phyloP scores from a whole-genome alignment of 306 rosid genomes.

The Carpinus viminea region DNA sequence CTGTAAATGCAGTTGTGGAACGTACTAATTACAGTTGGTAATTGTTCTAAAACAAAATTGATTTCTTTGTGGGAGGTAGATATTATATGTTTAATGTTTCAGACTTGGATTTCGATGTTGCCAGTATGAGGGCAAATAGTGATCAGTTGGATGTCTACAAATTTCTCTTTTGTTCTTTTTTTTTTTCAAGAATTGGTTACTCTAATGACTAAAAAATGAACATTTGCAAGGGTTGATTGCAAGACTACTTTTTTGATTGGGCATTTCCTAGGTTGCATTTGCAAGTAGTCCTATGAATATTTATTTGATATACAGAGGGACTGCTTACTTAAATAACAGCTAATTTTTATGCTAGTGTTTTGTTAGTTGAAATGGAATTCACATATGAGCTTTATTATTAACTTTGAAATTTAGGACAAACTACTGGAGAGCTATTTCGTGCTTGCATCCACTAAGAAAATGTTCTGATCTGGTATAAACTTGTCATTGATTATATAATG shows the following conservation, averaged over 20 bases:
- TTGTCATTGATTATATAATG: too few relatives aligned
- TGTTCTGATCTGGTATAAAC: too few relatives aligned
- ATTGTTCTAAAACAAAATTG: background rate
- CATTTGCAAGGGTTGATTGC: background rate
- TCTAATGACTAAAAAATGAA: background rate
- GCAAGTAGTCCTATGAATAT: background rate
- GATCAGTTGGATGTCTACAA: background rate
- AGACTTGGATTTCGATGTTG: too few relatives aligned
- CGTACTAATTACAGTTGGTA: too few relatives aligned
- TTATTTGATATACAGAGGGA: background rate
- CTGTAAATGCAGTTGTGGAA: too few relatives aligned
- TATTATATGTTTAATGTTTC: background rate
- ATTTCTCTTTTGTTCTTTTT: background rate
- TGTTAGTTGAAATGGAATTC: too few relatives aligned
- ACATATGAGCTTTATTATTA: too few relatives aligned
- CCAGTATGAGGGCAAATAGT: background rate
- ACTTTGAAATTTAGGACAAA: background rate
- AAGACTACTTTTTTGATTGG: background rate
- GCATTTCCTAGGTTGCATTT: background rate
- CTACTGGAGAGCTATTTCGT: background rate
- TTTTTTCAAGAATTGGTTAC: background rate
- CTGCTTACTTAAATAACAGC: too few relatives aligned
- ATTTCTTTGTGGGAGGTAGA: background rate
- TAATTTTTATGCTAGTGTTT: background rate
- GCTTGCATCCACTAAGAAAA: background rate